Evolutionary conservation across 129 eudicot genomes (phyloP).

Genomic region (Tagetes erecta): DNA sequence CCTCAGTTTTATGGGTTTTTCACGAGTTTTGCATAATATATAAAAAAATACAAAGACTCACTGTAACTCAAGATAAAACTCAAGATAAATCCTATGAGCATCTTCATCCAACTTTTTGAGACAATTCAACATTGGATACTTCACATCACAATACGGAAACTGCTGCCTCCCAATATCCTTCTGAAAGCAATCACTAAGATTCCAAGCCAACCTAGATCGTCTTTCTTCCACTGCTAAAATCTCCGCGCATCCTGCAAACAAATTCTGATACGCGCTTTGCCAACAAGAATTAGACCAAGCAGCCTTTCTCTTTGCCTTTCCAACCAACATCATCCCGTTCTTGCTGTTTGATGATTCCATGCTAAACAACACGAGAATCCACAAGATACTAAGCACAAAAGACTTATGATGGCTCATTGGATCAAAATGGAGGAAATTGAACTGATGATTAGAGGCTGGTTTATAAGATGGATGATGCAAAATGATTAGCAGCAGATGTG

Average conservation of each 20-base stretch:
- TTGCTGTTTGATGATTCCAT: conserved; percentile 48
- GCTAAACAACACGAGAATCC: conserved; percentile 53
- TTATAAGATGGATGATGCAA: conserved; percentile 8
- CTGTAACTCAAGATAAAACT: conserved; percentile 81
- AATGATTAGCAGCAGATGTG: background rate
- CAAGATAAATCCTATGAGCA: conserved; percentile 56
- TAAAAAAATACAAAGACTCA: conserved; percentile 25
- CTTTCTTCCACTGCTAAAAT: conserved; percentile 65
- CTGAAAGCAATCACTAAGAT: conserved; percentile 80
- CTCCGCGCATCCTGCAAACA: conserved; percentile 74
- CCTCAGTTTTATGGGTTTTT: no score
- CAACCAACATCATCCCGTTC: conserved; percentile 49
- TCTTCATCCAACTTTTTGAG: conserved; percentile 48
- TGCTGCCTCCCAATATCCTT: conserved; percentile 59
- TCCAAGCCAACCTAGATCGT: conserved; percentile 72
- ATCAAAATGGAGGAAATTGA: background rate
- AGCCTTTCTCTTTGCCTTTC: conserved; percentile 50
- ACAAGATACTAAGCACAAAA: conserved; percentile 5
- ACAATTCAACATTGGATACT: conserved; percentile 53
- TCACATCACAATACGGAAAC: conserved; percentile 63
- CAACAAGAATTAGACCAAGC: conserved; percentile 60
- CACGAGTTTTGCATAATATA: no score
- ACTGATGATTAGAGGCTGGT: background rate
- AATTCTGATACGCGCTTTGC: conserved; percentile 65
- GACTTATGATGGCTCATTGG: conserved; percentile 22